Percentiles rank a stretch among this genome's conserved stretches.
These are phyloP conservation scores for Chrysoporthe puriensis DNA, from an alignment of 2,329 filamentous ascomycete species.

Conservation along the genomic window DNA sequence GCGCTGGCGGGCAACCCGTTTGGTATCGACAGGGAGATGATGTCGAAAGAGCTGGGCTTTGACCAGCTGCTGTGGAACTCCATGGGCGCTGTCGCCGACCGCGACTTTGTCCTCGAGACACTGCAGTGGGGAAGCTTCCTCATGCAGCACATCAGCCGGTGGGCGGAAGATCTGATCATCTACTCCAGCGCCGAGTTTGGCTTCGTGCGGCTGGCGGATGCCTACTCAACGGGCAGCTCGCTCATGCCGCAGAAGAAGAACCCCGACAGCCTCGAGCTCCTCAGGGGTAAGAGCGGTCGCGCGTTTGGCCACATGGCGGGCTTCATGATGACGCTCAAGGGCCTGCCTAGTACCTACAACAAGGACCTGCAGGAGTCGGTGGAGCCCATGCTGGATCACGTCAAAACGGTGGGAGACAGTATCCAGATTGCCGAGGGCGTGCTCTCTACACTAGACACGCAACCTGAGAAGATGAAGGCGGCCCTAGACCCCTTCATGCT, in stretches of 20 bases:
- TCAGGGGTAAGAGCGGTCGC: slow-evolving; percentile 63
- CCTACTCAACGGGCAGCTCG: slow-evolving; percentile 76
- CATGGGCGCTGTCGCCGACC: slow-evolving; percentile 74
- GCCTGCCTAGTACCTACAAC: slow-evolving; percentile 74
- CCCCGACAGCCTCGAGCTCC: slow-evolving; percentile 68
- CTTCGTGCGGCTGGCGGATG: slow-evolving; percentile 76
- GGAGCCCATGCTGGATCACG: slow-evolving; percentile 74
- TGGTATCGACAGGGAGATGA: slow-evolving; percentile 75
- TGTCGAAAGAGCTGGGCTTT: slow-evolving; percentile 82
- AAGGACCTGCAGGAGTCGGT: slow-evolving; percentile 73
- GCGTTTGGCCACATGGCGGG: slow-evolving; percentile 54
- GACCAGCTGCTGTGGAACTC: slow-evolving; percentile 75
- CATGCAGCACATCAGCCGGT: slow-evolving; percentile 79
- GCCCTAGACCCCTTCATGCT: slow-evolving; percentile 64
- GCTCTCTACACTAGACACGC: slow-evolving; percentile 70
- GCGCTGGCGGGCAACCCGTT: slow-evolving; percentile 84
- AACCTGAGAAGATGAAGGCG: slow-evolving; percentile 71
- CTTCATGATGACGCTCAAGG: slow-evolving; percentile 73
- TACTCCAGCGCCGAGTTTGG: slow-evolving; percentile 77
- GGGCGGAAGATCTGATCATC: slow-evolving; percentile 85
- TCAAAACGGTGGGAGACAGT: slow-evolving; percentile 74
- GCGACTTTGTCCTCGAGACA: slow-evolving; percentile 82
- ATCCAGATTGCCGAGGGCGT: slow-evolving; percentile 80
- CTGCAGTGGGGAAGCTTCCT: slow-evolving; percentile 80
- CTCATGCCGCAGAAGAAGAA: slow-evolving; percentile 89